phyloP scores from a whole-genome alignment of 2,329 filamentous ascomycete species.

The Blumeriella jaapii region DNA sequence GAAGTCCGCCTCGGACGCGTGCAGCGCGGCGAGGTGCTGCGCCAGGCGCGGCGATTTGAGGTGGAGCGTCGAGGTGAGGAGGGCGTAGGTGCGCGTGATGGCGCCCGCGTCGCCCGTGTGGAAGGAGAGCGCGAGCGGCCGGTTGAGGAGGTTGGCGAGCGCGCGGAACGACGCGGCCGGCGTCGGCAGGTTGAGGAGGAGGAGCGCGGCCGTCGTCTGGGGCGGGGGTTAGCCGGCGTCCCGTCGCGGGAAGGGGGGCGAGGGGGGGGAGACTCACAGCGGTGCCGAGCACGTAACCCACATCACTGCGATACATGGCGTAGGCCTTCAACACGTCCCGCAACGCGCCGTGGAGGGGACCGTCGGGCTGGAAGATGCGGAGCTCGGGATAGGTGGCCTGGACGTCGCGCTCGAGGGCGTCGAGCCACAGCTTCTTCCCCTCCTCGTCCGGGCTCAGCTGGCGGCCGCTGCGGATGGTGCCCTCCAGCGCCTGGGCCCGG shows the following conservation, averaged over 20 bases:
- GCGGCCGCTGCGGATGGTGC: conserved; percentile 23
- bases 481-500: conserved; percentile 52
- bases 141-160: conserved; percentile 67
- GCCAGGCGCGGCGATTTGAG: conserved; percentile 54
- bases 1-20: conserved; percentile 30
- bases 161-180: conserved; percentile 56
- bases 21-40: conserved; percentile 44
- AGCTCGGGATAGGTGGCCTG: conserved; percentile 58
- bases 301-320: conserved; percentile 70
- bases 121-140: conserved; percentile 63
- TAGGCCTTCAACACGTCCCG: conserved; percentile 69
- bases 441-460: conserved; percentile 36
- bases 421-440: conserved; percentile 47
- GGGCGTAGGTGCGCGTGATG: conserved; percentile 55
- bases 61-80: conserved; percentile 54
- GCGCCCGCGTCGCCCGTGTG: conserved; percentile 59
- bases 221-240: conserved; percentile 13
- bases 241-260: conserved; percentile 2
- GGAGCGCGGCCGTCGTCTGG: conserved; percentile 59
- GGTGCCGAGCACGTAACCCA: conserved; percentile 64
- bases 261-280: conserved; percentile 44
- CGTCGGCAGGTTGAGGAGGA: conserved; percentile 59
- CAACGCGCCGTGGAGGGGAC: conserved; percentile 54
- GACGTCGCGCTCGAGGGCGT: conserved; percentile 52
- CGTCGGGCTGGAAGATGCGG: conserved; percentile 47